These are phyloP conservation scores for Termitomyces sp. DNA, from an alignment of 768 basidiomycete genomes.

Conservation along the genomic window DNA sequence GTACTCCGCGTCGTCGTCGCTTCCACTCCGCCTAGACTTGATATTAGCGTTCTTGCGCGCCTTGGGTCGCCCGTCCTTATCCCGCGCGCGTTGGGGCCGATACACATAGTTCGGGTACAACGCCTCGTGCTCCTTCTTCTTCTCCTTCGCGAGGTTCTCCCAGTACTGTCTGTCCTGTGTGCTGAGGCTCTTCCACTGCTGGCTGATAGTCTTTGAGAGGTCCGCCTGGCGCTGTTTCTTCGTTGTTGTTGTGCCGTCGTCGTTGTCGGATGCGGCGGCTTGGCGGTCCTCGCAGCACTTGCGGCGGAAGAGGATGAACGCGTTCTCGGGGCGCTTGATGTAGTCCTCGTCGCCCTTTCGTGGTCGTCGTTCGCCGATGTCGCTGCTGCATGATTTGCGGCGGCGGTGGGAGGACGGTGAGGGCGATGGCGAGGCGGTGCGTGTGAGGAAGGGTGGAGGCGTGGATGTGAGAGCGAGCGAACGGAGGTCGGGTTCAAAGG, in stretches of 20 bases:
- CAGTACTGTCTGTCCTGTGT: conserved; percentile 68
- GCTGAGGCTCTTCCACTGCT: conserved; percentile 73
- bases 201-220: conserved; percentile 79
- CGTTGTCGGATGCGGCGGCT: conserved; percentile 42
- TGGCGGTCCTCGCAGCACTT: conserved; percentile 76
- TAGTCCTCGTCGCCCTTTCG: conserved; percentile 81
- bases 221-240: conserved; percentile 73
- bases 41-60: not conserved
- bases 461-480: conserved; percentile 45
- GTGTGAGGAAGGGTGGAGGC: conserved; percentile 32
- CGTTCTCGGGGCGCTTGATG: conserved; percentile 82
- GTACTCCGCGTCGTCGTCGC: conserved; percentile 30
- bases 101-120: conserved; percentile 79
- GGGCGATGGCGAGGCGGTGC: conserved; percentile 22
- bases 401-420: conserved; percentile 42
- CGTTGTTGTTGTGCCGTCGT: conserved; percentile 42
- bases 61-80: conserved; percentile 49
- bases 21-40: conserved; percentile 27
- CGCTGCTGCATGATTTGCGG: conserved; percentile 50
- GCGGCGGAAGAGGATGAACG: conserved; percentile 82
- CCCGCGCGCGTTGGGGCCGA: conserved; percentile 65
- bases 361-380: conserved; percentile 53
- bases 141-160: conserved; percentile 76
- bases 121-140: conserved; percentile 76
- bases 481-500: conserved; percentile 71